Percentiles rank a stretch among this genome's conserved stretches.
phyloP scores from a whole-genome alignment of 1,139 yeast species.

The Kurtzmaniella natalensis region DNA sequence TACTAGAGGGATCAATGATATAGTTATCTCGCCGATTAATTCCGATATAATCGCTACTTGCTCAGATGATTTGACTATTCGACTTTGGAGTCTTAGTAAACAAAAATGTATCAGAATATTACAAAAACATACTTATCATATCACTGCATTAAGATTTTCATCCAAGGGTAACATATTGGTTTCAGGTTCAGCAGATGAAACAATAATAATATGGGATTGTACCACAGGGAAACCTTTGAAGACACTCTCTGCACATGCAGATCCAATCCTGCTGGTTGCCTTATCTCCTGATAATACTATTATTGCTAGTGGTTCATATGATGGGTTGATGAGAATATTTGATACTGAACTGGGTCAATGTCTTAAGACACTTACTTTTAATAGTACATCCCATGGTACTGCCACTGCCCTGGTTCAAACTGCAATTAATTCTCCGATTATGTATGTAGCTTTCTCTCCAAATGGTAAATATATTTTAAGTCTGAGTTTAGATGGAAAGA shows the following conservation, averaged over 20 bases:
- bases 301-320: conserved; percentile 83
- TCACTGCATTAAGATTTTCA: conserved; percentile 68
- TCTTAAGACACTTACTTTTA: conserved; percentile 76
- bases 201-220: conserved; percentile 87
- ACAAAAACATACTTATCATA: conserved; percentile 82
- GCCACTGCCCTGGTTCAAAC: conserved; percentile 56
- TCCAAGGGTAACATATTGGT: conserved; percentile 73
- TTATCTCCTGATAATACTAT: conserved; percentile 78
- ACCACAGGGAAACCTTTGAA: conserved; percentile 65
- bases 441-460: conserved; percentile 70
- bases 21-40: conserved; percentile 71
- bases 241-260: conserved; percentile 90
- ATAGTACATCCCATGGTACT: conserved; percentile 53
- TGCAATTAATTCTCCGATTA: conserved; percentile 59
- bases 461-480: conserved; percentile 80
- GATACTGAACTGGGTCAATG: conserved; percentile 91
- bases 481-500: conserved; percentile 73
- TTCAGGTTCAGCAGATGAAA: conserved; percentile 88
- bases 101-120: conserved; percentile 55
- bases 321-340: conserved; percentile 84
- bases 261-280: conserved; percentile 76
- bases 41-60: conserved; percentile 74
- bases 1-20: conserved; percentile 61
- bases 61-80: conserved; percentile 79
- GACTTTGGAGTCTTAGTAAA: conserved; percentile 62